A percentile compares a stretch with the other conserved stretches of the same genome.
phyloP scores from a whole-genome alignment of 306 rosid genomes.

The Vachellia pachyceras region DNA sequence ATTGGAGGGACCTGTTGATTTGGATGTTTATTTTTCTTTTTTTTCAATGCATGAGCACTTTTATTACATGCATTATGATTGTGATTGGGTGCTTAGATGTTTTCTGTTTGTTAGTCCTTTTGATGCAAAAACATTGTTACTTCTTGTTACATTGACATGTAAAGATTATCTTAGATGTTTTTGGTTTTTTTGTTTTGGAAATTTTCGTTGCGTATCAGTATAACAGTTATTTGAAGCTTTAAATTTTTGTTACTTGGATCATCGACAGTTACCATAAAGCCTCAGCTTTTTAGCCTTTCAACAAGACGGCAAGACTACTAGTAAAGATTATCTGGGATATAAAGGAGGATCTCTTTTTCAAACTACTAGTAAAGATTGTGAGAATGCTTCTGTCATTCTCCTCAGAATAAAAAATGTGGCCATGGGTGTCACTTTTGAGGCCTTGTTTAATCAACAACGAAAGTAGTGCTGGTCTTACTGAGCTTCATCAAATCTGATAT shows the following conservation, averaged over 20 bases:
- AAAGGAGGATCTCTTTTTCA: background rate
- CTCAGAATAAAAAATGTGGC: slow-evolving; percentile 14
- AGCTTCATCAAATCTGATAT: background rate
- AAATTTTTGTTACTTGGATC: slow-evolving; percentile 11
- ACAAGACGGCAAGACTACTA: slow-evolving; percentile 2
- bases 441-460: background rate
- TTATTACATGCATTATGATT: background rate
- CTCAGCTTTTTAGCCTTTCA: slow-evolving; percentile 26
- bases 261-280: background rate
- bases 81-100: background rate
- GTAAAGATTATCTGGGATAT: slow-evolving; percentile 16
- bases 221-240: background rate
- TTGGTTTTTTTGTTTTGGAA: slow-evolving; percentile 12
- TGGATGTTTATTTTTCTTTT: background rate
- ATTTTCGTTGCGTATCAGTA: background rate
- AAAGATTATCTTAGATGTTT: too few species aligned
- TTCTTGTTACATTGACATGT: background rate
- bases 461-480: background rate
- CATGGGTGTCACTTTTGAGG: slow-evolving; percentile 13
- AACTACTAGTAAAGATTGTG: slow-evolving; percentile 5
- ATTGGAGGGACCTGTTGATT: background rate
- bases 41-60: too few species aligned
- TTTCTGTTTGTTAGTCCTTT: background rate
- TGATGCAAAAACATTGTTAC: background rate
- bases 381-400: background rate